Evolutionary conservation across 208 protist genomes (phyloP).

Genomic region (Leishmania mexicana): DNA sequence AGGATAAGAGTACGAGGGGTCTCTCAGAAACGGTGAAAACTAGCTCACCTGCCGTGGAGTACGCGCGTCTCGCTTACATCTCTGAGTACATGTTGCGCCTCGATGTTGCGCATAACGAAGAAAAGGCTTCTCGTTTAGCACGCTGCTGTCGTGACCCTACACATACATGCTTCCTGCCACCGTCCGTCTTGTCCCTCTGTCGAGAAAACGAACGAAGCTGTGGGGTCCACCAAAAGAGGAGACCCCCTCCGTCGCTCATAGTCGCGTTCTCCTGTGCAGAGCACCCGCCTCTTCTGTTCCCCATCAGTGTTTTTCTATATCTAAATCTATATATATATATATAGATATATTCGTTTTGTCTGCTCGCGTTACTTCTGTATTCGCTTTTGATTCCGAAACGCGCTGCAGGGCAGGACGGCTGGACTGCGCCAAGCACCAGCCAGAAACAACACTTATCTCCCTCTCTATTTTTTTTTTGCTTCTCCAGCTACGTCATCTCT

Average conservation of each 20-base stretch:
- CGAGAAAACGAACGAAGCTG: background rate
- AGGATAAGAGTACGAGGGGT: background rate
- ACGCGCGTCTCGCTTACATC: background rate
- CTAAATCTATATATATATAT: too few species aligned
- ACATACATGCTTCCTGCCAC: background rate
- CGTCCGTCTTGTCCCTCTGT: background rate
- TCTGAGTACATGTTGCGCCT: background rate
- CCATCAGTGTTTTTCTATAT: background rate
- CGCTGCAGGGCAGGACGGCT: background rate
- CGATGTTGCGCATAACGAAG: too few species aligned
- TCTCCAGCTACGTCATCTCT: background rate
- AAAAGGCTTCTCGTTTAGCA: background rate
- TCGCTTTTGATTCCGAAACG: background rate
- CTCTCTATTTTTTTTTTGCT: background rate
- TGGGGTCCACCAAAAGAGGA: background rate
- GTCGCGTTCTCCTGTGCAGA: background rate
- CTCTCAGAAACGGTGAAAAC: background rate
- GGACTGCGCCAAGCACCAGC: background rate
- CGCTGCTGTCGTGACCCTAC: background rate
- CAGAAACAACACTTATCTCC: background rate
- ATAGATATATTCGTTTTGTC: background rate
- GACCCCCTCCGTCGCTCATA: background rate
- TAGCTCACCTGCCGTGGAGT: background rate
- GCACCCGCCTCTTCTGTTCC: background rate
- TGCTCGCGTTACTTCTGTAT: background rate